Conservation (phyloP, 257 asterid genomes). For the Verbena officinalis region DNA sequence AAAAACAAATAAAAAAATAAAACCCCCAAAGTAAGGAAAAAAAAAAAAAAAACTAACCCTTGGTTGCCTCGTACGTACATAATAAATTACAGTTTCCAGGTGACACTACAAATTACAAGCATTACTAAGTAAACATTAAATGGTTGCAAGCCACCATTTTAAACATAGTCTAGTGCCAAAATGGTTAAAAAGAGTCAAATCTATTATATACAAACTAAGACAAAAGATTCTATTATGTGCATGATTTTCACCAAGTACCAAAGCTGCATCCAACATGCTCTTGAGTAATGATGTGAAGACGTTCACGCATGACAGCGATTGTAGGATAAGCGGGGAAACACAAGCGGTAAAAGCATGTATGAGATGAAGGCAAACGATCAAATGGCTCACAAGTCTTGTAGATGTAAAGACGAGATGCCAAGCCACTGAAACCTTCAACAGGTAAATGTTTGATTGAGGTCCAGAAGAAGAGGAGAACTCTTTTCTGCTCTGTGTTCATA, state of each 20-base stretch:
- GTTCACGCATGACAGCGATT: constrained; percentile 48
- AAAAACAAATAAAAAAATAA: neutral
- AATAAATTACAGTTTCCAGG: constrained; percentile 26
- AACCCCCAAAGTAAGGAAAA: too few species aligned
- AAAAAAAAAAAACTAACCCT: neutral
- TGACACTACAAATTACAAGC: constrained; percentile 31
- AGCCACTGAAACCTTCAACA: constrained; percentile 83
- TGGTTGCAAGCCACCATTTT: constrained; percentile 25
- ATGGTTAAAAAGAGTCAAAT: constrained; percentile 4
- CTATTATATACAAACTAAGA: constrained; percentile 49
- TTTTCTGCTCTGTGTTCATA: constrained; percentile 83
- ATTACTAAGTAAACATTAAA: constrained; percentile 29
- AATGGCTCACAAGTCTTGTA: constrained; percentile 53
- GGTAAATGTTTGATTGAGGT: constrained; percentile 91
- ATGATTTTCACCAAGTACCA: constrained; percentile 73
- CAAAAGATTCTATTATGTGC: constrained; percentile 48
- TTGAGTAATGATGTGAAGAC: constrained; percentile 70
- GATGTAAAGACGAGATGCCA: constrained; percentile 79
- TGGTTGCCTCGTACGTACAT: constrained; percentile 22
- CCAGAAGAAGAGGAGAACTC: constrained; percentile 93
- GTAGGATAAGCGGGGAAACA: constrained; percentile 81
- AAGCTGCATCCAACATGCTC: constrained; percentile 97
- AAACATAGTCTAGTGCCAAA: constrained; percentile 36
- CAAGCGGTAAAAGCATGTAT: constrained; percentile 90
- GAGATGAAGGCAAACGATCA: constrained; percentile 88